Percentiles rank a stretch among this genome's conserved stretches.
Conservation (phyloP, 208 protist species). For the Kentomonas sorsogonicus region DNA sequence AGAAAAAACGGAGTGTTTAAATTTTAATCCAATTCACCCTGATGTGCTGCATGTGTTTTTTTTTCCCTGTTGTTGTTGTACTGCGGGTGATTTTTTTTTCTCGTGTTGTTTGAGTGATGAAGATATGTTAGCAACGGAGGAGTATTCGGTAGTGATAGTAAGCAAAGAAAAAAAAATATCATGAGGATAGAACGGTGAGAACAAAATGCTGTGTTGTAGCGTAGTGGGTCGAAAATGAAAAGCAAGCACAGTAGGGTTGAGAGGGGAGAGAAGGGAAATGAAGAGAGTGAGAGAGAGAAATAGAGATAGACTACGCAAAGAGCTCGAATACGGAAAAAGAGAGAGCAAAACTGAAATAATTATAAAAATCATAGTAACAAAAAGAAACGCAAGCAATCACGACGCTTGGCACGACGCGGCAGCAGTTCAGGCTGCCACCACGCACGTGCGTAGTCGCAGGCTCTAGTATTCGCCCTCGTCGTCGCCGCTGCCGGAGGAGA, state of each 20-base stretch:
- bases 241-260: background rate
- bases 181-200: background rate
- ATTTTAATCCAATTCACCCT: background rate
- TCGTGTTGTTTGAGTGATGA: slow-evolving; percentile 6
- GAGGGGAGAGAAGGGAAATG: background rate
- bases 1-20: background rate
- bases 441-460: too few relatives aligned
- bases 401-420: too few relatives aligned
- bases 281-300: background rate
- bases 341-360: background rate
- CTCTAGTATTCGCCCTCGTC: too few relatives aligned
- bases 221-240: background rate
- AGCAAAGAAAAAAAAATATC: background rate
- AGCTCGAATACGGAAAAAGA: background rate
- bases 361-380: too few relatives aligned
- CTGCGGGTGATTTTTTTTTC: slow-evolving; percentile 1
- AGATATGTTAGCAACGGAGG: background rate
- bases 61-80: slow-evolving; percentile 11
- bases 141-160: background rate
- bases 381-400: too few relatives aligned
- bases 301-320: background rate
- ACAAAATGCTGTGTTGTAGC: background rate
- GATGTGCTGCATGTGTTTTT: background rate
- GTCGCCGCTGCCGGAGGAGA: background rate
- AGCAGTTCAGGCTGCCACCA: too few relatives aligned